phyloP scores from a whole-genome alignment of 2,329 filamentous ascomycete species.

The Coniochaeta sp. region DNA sequence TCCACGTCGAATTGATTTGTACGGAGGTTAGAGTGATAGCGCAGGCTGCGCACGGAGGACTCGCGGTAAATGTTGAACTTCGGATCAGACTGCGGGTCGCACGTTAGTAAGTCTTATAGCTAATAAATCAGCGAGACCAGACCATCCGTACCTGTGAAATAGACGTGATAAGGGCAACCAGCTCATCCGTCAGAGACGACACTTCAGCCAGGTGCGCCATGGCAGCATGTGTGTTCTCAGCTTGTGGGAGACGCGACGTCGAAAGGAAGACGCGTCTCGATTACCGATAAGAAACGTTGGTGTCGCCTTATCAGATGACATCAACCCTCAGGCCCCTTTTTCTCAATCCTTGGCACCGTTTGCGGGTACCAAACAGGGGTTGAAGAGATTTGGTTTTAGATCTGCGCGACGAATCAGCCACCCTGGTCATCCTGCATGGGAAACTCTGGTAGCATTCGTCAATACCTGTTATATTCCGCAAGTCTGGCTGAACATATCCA shows the following conservation, averaged over 20 bases:
- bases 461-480: neutral
- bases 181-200: slow-evolving; percentile 57
- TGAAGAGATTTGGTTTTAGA: neutral
- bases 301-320: slow-evolving; percentile 1
- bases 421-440: neutral
- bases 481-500: neutral
- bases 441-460: neutral
- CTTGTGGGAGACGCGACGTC: neutral
- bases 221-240: neutral
- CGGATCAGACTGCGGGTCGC: slow-evolving; percentile 16
- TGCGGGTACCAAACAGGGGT: neutral
- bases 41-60: slow-evolving; percentile 41
- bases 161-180: slow-evolving; percentile 40
- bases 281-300: neutral
- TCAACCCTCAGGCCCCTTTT: slow-evolving; percentile 1
- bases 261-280: neutral
- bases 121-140: neutral
- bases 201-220: slow-evolving; percentile 68
- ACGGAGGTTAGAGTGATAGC: slow-evolving; percentile 49
- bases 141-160: neutral
- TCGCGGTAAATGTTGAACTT: slow-evolving; percentile 40
- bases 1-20: slow-evolving; percentile 72
- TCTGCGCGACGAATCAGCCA: neutral
- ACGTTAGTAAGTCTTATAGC: slow-evolving; percentile 1
- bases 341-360: neutral